These are phyloP conservation scores for Scedosporium minutisporum DNA, from an alignment of 2,329 filamentous ascomycete species.

Conservation along the genomic window DNA sequence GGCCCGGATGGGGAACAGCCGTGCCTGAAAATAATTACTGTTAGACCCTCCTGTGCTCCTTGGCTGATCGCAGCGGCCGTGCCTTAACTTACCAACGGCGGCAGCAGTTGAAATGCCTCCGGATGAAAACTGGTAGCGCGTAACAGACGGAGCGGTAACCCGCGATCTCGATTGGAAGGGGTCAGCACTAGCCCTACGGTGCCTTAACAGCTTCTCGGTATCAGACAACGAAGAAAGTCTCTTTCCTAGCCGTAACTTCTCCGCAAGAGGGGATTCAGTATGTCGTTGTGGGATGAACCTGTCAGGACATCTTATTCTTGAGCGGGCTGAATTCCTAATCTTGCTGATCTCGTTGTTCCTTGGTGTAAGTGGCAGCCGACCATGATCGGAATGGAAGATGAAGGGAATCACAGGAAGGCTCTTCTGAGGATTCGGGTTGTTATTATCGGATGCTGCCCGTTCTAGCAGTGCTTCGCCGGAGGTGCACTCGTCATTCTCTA, in stretches of 20 bases:
- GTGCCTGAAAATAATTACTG: not conserved
- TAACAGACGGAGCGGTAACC: not conserved
- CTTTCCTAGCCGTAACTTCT: slow-evolving; percentile 1
- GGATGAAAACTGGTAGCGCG: not conserved
- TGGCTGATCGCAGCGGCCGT: no score
- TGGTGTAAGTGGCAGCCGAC: not conserved
- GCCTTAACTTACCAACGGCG: not conserved
- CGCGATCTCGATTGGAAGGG: slow-evolving; percentile 1
- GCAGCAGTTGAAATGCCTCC: not conserved
- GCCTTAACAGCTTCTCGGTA: slow-evolving; percentile 2
- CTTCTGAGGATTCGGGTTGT: not conserved
- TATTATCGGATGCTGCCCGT: not conserved
- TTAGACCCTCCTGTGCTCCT: not conserved
- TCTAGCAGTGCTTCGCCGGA: not conserved
- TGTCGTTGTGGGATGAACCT: slow-evolving; percentile 6
- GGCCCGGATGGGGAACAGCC: not conserved
- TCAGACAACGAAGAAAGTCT: not conserved
- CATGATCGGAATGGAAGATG: not conserved
- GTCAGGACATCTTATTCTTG: not conserved
- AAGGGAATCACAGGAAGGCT: not conserved
- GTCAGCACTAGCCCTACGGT: slow-evolving; percentile 1
- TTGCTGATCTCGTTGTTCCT: not conserved
- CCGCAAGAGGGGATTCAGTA: not conserved
- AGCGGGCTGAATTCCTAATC: not conserved
- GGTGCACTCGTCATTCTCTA: not conserved